Evolutionary conservation across 495 filamentous ascomycete genomes (phyloP), one percentile per base, ranked within the genome.

Genomic region (Annulohypoxylon bovei): DNA sequence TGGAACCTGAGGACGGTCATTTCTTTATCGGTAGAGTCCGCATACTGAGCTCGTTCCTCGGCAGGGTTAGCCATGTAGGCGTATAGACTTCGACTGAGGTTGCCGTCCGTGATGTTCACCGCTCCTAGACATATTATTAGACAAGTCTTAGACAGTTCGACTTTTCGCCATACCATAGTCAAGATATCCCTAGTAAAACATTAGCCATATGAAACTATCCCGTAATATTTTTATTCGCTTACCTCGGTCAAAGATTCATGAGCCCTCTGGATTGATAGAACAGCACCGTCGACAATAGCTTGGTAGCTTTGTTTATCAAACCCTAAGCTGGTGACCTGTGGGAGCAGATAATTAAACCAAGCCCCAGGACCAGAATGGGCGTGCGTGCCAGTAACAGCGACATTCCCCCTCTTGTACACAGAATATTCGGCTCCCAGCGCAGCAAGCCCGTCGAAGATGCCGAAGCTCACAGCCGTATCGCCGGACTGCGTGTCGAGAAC

Each of bases 281-380:
- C 79, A 7, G 92, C 88, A 1, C 95, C 95, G 62, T 97, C 89
- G 1, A 99, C 93, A 66, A 97, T 91, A 22, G 95, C 94, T 71
- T 92, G 88, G 71, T 97, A 98, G 68, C 90, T 92, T 76, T 96
- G 92, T 76, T 87, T 88, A 78, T 93, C 85, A 64, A 97, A 98
- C 0, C 95, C 95, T 46, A 88, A 82, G 62, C 90, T 93, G 0
- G 95, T 97, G 67, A 99, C 88, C 76, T 98, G 95, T 4, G 95
- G 95, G 8, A 99, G 85, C 14, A 99, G 86, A 76, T 99, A 99
- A 73, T 99, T 99, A 73, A 95, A 88, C 94, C 93, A 98, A 32
- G 92, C 95, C 0, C 93, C 95, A 16, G 95, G 94, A 0, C 93
- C 95, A 32, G 93, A 92, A 78, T 99, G 95, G 3, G 90, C 92